Percentiles rank a stretch among this genome's conserved stretches.
Conservation (phyloP, 306 rosid species). For the Cucumis cinereus region DNA sequence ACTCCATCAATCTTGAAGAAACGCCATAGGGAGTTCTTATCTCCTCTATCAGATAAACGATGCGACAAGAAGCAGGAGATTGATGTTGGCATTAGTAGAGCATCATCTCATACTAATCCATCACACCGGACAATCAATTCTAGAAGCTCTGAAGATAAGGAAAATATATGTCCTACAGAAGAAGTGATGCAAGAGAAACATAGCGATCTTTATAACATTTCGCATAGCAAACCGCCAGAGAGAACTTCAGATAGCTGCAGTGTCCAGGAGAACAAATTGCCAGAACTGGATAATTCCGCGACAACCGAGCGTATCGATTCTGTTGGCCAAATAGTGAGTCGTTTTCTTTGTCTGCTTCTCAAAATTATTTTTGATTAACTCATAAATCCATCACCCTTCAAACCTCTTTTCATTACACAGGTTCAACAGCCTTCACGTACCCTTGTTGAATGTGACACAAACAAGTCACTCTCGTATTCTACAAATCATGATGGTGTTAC, state of each 20-base stretch:
- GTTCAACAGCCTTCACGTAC: constrained; percentile 38
- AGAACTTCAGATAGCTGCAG: constrained; percentile 16
- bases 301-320: constrained; percentile 21
- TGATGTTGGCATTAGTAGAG: constrained; percentile 38
- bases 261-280: constrained; percentile 26
- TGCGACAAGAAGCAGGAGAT: constrained; percentile 62
- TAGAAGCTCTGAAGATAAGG: constrained; percentile 33
- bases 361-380: background rate
- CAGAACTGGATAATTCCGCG: constrained; percentile 17
- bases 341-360: constrained; percentile 1
- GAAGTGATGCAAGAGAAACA: constrained; percentile 21
- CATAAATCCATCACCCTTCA: background rate
- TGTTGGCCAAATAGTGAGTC: constrained; percentile 34
- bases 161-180: constrained; percentile 25
- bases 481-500: too few relatives aligned
- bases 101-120: constrained; percentile 17
- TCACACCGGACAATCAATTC: constrained; percentile 23
- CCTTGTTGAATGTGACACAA: constrained; percentile 47
- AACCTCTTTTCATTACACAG: constrained; percentile 14
- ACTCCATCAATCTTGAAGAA: constrained; percentile 94
- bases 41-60: constrained; percentile 86
- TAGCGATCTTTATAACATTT: constrained; percentile 16
- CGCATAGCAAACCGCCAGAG: constrained; percentile 17
- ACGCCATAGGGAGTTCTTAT: constrained; percentile 63
- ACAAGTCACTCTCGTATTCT: constrained; percentile 8